Evolutionary conservation across 768 basidiomycete species (phyloP).

Genomic region (Podaxis mareebaensis): DNA sequence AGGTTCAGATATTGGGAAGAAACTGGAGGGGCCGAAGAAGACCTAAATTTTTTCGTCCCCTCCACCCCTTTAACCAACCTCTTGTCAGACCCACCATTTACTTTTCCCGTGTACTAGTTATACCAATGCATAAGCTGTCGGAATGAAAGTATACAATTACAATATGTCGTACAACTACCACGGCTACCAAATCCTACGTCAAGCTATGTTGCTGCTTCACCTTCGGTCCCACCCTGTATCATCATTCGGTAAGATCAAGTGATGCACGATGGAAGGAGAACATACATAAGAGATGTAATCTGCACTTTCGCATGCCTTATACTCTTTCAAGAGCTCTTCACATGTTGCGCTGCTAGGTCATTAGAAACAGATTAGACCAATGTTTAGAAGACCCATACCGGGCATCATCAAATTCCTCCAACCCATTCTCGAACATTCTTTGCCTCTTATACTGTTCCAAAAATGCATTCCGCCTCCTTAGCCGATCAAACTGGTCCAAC

Average conservation of each 20-base stretch:
- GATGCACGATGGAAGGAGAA: slow-evolving; percentile 17
- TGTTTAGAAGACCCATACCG: slow-evolving; percentile 48
- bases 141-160: slow-evolving; percentile 5
- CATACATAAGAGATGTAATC: slow-evolving; percentile 90
- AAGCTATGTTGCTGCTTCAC: slow-evolving; percentile 11
- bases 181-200: not conserved
- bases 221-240: slow-evolving; percentile 18
- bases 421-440: slow-evolving; percentile 87
- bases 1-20: slow-evolving; percentile 86
- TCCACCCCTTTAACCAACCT: slow-evolving; percentile 6
- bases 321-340: slow-evolving; percentile 88
- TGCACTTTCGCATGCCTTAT: slow-evolving; percentile 93
- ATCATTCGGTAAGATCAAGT: not conserved
- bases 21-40: slow-evolving; percentile 78
- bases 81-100: not conserved
- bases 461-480: slow-evolving; percentile 89
- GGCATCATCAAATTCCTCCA: slow-evolving; percentile 98
- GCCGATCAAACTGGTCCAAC: slow-evolving; percentile 90
- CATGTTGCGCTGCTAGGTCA: slow-evolving; percentile 65
- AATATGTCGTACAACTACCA: not conserved
- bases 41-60: slow-evolving; percentile 17
- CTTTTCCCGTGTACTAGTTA: slow-evolving; percentile 1
- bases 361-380: slow-evolving; percentile 1
- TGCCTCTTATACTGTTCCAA: slow-evolving; percentile 98
- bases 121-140: slow-evolving; percentile 3